Percentiles rank a stretch among this genome's conserved stretches.
These are phyloP conservation scores for Crepidotus sp. DNA, from an alignment of 1,284 basidiomycete genomes.

Conservation along the genomic window DNA sequence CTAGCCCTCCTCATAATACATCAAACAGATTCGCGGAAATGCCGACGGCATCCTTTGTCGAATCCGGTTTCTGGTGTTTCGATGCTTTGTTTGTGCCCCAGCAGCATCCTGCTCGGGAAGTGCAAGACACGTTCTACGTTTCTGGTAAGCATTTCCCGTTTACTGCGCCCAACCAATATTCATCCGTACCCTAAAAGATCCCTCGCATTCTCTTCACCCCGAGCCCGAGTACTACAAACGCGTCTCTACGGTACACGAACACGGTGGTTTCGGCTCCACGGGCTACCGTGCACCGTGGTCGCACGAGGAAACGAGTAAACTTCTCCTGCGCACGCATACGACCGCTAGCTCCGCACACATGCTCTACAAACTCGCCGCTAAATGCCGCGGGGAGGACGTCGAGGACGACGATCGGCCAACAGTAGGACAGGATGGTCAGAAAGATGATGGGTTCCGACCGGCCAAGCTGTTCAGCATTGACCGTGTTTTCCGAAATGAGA, in stretches of 20 bases:
- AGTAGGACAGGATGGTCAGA: slow-evolving; percentile 33
- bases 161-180: neutral
- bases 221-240: slow-evolving; percentile 83
- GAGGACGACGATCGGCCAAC: slow-evolving; percentile 33
- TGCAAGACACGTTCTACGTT: slow-evolving; percentile 99
- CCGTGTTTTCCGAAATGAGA: slow-evolving; percentile 98
- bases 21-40: slow-evolving; percentile 87
- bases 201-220: slow-evolving; percentile 68
- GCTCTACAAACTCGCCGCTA: slow-evolving; percentile 86
- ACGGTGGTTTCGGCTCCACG: slow-evolving; percentile 90
- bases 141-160: slow-evolving; percentile 49
- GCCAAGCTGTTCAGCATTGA: slow-evolving; percentile 98
- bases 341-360: slow-evolving; percentile 93
- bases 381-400: slow-evolving; percentile 55
- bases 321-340: slow-evolving; percentile 94
- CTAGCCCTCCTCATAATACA: neutral
- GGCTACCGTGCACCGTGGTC: slow-evolving; percentile 98
- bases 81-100: slow-evolving; percentile 98
- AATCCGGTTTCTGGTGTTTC: slow-evolving; percentile 99
- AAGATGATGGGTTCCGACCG: slow-evolving; percentile 80
- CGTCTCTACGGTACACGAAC: slow-evolving; percentile 84
- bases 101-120: slow-evolving; percentile 95
- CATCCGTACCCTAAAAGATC: slow-evolving; percentile 52
- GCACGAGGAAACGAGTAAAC: slow-evolving; percentile 82
- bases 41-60: slow-evolving; percentile 97